A percentile compares a stretch with the other conserved stretches of the same genome.
Evolutionary conservation across 495 filamentous ascomycete genomes (phyloP).

Genomic region (Daldinia childiae): DNA sequence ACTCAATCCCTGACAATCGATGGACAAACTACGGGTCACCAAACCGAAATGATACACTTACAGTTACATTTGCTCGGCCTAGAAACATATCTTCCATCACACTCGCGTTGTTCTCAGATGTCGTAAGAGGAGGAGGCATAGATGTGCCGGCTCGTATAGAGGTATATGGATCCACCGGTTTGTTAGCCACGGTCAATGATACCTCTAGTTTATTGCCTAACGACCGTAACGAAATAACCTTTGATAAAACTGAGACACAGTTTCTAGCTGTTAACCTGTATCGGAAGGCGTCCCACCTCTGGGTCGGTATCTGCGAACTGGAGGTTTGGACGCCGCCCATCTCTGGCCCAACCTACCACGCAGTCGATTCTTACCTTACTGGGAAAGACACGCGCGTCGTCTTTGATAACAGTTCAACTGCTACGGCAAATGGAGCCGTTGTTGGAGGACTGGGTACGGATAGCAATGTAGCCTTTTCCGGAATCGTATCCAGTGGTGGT

Average conservation of each 20-base stretch:
- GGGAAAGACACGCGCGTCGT: conserved; percentile 40
- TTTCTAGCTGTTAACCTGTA: conserved; percentile 49
- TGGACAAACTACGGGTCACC: conserved; percentile 57
- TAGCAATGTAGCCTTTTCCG: conserved; percentile 48
- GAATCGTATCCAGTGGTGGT: conserved; percentile 38
- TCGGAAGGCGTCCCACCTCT: conserved; percentile 38
- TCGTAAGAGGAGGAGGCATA: conserved; percentile 49
- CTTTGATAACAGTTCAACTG: conserved; percentile 41
- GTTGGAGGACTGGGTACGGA: conserved; percentile 41
- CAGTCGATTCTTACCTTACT: conserved; percentile 48
- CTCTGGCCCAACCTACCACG: conserved; percentile 38
- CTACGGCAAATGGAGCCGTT: conserved; percentile 48
- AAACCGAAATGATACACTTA: conserved; percentile 50
- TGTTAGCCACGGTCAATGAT: conserved; percentile 39
- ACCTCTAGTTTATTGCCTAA: conserved; percentile 48
- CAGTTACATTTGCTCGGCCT: conserved; percentile 52
- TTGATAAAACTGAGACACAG: conserved; percentile 43
- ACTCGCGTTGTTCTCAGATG: conserved; percentile 52
- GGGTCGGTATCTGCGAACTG: conserved; percentile 50
- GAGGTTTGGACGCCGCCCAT: conserved; percentile 50
- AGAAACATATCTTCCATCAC: conserved; percentile 52
- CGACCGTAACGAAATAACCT: conserved; percentile 52
- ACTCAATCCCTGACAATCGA: conserved; percentile 54
- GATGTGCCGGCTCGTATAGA: conserved; percentile 51
- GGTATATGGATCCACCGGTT: conserved; percentile 47